Conservation (phyloP, 2,329 filamentous ascomycete genomes). For the Sarocladiaceae sp. region DNA sequence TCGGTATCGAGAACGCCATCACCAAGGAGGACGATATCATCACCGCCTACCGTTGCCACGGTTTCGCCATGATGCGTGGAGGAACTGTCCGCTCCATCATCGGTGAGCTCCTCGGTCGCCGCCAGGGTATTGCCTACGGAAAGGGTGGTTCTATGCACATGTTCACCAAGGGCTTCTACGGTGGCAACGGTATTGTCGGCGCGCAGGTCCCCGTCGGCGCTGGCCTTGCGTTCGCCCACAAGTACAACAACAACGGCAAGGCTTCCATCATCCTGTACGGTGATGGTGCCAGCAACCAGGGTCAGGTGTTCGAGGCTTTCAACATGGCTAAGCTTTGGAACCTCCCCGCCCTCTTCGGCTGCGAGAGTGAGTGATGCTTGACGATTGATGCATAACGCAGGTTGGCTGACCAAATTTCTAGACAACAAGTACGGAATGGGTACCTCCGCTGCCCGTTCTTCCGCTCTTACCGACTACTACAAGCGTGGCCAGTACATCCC, state of each 20-base stretch:
- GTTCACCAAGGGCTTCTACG: slow-evolving; percentile 97
- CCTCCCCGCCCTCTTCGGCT: slow-evolving; percentile 90
- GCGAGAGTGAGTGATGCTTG: slow-evolving; percentile 75
- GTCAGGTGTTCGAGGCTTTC: slow-evolving; percentile 98
- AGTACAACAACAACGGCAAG: slow-evolving; percentile 86
- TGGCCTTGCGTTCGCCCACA: slow-evolving; percentile 92
- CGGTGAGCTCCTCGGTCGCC: slow-evolving; percentile 88
- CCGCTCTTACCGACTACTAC: slow-evolving; percentile 98
- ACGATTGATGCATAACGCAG: neutral
- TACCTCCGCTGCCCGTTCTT: slow-evolving; percentile 89
- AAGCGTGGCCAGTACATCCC: slow-evolving; percentile 99
- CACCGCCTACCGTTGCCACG: slow-evolving; percentile 98
- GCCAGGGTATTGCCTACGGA: slow-evolving; percentile 95
- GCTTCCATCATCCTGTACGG: slow-evolving; percentile 89
- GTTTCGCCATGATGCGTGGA: slow-evolving; percentile 95
- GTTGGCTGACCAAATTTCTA: slow-evolving; percentile 31
- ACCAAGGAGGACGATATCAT: slow-evolving; percentile 90
- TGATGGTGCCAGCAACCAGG: slow-evolving; percentile 98
- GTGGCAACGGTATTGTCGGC: slow-evolving; percentile 98
- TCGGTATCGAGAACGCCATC: slow-evolving; percentile 95
- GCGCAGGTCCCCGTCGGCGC: slow-evolving; percentile 97
- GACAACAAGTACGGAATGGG: slow-evolving; percentile 99
- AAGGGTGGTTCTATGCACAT: slow-evolving; percentile 99
- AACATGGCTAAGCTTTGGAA: slow-evolving; percentile 99
- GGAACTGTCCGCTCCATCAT: slow-evolving; percentile 88